phyloP scores from a whole-genome alignment of 2,329 filamentous ascomycete genomes.

The Hymenotorrendiella dingleyae region DNA sequence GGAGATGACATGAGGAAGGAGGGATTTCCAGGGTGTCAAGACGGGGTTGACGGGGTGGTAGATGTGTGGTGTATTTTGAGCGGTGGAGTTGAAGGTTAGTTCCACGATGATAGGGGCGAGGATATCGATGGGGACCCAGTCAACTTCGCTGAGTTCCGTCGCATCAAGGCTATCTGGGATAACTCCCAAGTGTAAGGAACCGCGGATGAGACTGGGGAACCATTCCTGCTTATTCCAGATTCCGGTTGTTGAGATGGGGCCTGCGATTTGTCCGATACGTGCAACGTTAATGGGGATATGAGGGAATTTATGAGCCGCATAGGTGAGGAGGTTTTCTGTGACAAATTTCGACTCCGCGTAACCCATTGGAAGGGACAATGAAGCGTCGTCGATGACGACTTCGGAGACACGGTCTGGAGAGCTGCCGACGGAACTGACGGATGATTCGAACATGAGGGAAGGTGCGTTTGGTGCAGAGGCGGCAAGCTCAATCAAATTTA shows the following conservation, averaged over 20 bases:
- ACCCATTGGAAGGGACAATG: constrained; percentile 30
- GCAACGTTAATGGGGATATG: constrained; percentile 36
- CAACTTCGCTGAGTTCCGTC: constrained; percentile 30
- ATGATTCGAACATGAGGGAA: constrained; percentile 25
- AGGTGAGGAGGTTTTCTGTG: constrained; percentile 35
- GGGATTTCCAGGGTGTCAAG: not conserved
- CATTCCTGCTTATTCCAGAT: constrained; percentile 52
- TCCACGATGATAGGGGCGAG: constrained; percentile 33
- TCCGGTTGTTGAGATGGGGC: constrained; percentile 34
- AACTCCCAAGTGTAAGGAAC: not conserved
- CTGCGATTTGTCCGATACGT: constrained; percentile 43
- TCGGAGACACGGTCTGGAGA: not conserved
- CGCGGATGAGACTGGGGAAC: constrained; percentile 37
- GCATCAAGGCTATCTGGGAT: constrained; percentile 7
- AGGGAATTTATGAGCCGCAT: constrained; percentile 30
- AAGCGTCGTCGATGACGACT: constrained; percentile 12
- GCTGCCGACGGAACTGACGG: constrained; percentile 18
- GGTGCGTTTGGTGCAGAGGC: not conserved
- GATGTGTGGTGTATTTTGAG: not conserved
- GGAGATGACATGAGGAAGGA: not conserved
- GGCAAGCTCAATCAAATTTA: constrained; percentile 31
- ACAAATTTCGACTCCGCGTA: constrained; percentile 24
- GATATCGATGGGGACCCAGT: constrained; percentile 41
- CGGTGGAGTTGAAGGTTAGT: constrained; percentile 11
- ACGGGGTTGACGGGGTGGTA: constrained; percentile 1